phyloP scores from a whole-genome alignment of 768 basidiomycete genomes.

The Russula lepida region DNA sequence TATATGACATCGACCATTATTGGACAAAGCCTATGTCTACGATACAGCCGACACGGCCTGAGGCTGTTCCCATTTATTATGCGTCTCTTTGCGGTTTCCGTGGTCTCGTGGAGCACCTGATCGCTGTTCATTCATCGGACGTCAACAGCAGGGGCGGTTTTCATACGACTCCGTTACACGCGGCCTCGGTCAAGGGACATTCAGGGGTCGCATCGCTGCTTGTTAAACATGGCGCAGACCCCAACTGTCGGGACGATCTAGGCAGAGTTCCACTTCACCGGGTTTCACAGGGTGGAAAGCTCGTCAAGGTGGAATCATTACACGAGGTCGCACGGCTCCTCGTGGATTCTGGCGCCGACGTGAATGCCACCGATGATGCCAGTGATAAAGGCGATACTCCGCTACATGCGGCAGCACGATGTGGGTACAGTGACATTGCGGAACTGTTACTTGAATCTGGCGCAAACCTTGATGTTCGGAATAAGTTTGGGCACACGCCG shows the following conservation, averaged over 20 bases:
- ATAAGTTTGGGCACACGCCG: background rate
- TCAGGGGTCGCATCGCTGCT: too few species aligned
- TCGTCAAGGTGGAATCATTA: too few species aligned
- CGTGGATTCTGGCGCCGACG: background rate
- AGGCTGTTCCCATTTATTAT: background rate
- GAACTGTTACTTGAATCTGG: too few species aligned
- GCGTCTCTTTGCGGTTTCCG: constrained; percentile 1
- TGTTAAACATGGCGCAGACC: background rate
- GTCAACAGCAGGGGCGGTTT: background rate
- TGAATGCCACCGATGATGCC: background rate
- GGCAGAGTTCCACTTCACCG: too few species aligned
- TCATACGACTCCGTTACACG: too few species aligned
- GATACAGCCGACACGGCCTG: background rate
- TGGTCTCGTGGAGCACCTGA: background rate
- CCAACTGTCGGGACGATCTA: background rate
- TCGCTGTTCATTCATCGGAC: background rate
- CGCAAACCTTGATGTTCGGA: too few species aligned
- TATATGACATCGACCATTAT: background rate
- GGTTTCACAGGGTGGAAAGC: too few species aligned
- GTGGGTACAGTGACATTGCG: too few species aligned
- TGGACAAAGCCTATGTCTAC: background rate
- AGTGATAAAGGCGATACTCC: too few species aligned
- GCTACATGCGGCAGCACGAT: too few species aligned
- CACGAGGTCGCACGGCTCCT: background rate
- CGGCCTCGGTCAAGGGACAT: too few species aligned